phyloP scores from a whole-genome alignment of 345 rosid genomes.

The Heritiera littoralis region DNA sequence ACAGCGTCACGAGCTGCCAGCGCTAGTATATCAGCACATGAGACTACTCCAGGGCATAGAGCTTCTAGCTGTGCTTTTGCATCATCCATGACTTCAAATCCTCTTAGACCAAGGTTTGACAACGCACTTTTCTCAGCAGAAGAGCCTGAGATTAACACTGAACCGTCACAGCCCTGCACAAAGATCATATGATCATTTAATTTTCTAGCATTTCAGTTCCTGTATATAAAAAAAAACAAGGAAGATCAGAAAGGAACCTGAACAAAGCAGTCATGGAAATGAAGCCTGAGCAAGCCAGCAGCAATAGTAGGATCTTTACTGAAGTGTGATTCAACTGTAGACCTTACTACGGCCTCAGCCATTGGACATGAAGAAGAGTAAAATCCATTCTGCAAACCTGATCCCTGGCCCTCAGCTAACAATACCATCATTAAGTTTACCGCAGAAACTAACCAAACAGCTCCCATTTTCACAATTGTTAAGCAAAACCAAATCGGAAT shows the following conservation, averaged over 20 bases:
- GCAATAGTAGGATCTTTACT: constrained; percentile 59
- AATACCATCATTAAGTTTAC: constrained; percentile 21
- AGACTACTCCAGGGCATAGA: constrained; percentile 34
- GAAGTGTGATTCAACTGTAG: constrained; percentile 60
- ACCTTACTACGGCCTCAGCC: constrained; percentile 55
- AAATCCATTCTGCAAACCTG: constrained; percentile 49
- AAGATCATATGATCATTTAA: neutral
- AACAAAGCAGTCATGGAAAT: constrained; percentile 74
- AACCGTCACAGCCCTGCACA: constrained; percentile 44
- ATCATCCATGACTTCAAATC: constrained; percentile 39
- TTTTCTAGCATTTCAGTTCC: neutral
- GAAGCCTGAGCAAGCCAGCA: constrained; percentile 72
- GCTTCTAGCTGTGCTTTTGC: constrained; percentile 41
- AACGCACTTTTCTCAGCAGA: constrained; percentile 37
- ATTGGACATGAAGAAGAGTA: constrained; percentile 62
- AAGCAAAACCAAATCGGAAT: neutral
- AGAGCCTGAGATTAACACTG: constrained; percentile 35
- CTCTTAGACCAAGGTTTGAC: constrained; percentile 34
- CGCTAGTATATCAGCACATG: constrained; percentile 44
- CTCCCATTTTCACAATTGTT: constrained; percentile 22
- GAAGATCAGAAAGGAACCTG: constrained; percentile 41
- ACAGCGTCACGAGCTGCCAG: constrained; percentile 47
- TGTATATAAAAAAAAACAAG: no score
- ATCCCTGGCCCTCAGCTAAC: constrained; percentile 32
- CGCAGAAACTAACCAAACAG: constrained; percentile 14